These are phyloP conservation scores for Withania somnifera DNA, from an alignment of 305 asterid species.

Conservation along the genomic window DNA sequence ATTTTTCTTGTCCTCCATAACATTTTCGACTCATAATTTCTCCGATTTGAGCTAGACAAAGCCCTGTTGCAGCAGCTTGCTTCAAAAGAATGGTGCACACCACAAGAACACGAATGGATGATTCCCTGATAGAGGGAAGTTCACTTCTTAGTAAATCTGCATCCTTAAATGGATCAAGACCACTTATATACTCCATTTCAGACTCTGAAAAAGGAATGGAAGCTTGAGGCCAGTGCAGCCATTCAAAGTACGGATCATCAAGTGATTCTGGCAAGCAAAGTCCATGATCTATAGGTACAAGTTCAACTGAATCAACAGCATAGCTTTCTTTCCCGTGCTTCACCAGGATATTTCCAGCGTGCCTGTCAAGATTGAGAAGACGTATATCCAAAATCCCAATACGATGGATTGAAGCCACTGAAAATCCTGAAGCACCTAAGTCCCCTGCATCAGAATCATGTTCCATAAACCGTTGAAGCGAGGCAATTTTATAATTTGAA, in stretches of 20 bases:
- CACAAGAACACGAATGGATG: slow-evolving; percentile 63
- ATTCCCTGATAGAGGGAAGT: slow-evolving; percentile 56
- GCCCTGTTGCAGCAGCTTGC: slow-evolving; percentile 43
- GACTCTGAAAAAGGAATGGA: slow-evolving; percentile 61
- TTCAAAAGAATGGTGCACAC: slow-evolving; percentile 65
- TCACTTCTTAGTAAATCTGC: slow-evolving; percentile 47
- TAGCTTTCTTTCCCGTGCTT: slow-evolving; percentile 38
- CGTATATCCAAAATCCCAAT: slow-evolving; percentile 74
- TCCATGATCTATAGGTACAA: slow-evolving; percentile 83
- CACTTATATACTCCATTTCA: slow-evolving; percentile 54
- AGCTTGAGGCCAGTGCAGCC: slow-evolving; percentile 91
- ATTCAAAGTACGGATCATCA: slow-evolving; percentile 81
- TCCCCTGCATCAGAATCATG: slow-evolving; percentile 81
- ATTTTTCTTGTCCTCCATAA: slow-evolving; percentile 45
- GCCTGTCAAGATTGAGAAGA: slow-evolving; percentile 77
- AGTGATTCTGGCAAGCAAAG: slow-evolving; percentile 77
- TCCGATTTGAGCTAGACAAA: slow-evolving; percentile 76
- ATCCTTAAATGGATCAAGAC: slow-evolving; percentile 63
- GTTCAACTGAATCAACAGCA: slow-evolving; percentile 43
- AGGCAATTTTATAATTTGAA: slow-evolving; percentile 46
- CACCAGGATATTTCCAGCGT: slow-evolving; percentile 78
- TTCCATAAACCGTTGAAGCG: slow-evolving; percentile 60
- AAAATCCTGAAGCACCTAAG: slow-evolving; percentile 71
- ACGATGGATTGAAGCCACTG: slow-evolving; percentile 57
- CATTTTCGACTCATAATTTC: slow-evolving; percentile 74